phyloP scores from a whole-genome alignment of 2,329 filamentous ascomycete species.

The Chrysoporthe puriensis region DNA sequence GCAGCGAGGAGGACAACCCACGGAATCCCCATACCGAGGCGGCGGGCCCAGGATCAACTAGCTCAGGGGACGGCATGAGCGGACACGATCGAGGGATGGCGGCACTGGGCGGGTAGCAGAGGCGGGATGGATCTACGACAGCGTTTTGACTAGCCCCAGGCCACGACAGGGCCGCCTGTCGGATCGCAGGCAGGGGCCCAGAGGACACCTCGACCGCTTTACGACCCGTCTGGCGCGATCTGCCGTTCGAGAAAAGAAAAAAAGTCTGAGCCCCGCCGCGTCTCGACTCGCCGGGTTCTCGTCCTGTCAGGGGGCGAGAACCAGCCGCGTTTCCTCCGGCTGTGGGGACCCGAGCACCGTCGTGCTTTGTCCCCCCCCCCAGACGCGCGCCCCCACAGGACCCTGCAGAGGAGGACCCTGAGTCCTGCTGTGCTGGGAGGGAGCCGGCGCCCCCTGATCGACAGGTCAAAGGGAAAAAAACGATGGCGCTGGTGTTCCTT shows the following conservation, averaged over 20 bases:
- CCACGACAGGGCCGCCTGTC: not conserved
- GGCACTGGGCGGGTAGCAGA: not conserved
- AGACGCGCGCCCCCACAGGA: not conserved
- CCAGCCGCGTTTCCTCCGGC: not conserved
- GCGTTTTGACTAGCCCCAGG: not conserved
- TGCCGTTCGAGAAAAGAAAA: not conserved
- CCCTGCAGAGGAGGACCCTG: conserved; percentile 4
- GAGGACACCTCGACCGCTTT: too few species aligned
- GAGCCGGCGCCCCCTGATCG: not conserved
- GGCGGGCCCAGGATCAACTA: not conserved
- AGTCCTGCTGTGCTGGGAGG: not conserved
- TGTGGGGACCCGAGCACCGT: not conserved
- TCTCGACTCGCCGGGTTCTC: not conserved
- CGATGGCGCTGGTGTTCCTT: not conserved
- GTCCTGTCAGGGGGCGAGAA: not conserved
- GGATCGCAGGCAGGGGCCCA: not conserved
- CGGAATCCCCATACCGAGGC: too few species aligned
- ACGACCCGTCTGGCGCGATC: not conserved
- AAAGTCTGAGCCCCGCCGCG: not conserved
- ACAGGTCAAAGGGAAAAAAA: not conserved
- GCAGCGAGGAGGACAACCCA: not conserved
- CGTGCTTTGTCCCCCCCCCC: not conserved
- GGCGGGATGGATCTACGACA: not conserved
- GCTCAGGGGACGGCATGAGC: not conserved
- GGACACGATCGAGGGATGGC: too few species aligned